phyloP scores from a whole-genome alignment of 495 filamentous ascomycete genomes.

The Penicillium salamii region DNA sequence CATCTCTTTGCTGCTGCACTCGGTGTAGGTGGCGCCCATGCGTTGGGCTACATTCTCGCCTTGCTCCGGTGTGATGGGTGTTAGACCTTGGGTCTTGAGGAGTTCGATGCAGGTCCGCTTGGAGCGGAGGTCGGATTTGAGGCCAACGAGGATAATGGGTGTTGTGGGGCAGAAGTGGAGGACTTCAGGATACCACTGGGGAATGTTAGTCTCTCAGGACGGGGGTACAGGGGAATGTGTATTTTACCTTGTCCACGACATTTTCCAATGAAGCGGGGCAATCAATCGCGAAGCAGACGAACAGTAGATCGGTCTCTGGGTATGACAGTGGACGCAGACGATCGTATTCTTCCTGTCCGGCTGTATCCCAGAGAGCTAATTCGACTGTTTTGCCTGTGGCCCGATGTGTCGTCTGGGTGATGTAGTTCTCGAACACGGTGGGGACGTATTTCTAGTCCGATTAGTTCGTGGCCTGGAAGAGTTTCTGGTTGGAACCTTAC shows the following conservation, averaged over 20 bases:
- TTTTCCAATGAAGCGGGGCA: conserved; percentile 98
- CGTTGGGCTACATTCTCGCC: conserved; percentile 80
- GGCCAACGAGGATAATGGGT: conserved; percentile 87
- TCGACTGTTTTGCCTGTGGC: conserved; percentile 89
- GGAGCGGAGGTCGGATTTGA: conserved; percentile 92
- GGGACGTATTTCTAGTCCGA: conserved; percentile 90
- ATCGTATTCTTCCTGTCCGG: conserved; percentile 98
- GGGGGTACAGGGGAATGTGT: not conserved
- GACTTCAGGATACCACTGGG: conserved; percentile 97
- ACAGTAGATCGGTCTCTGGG: conserved; percentile 94
- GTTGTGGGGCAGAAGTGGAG: conserved; percentile 98
- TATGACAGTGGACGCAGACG: conserved; percentile 92
- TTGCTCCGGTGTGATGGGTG: conserved; percentile 88
- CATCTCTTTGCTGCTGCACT: conserved; percentile 98
- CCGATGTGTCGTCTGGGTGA: conserved; percentile 88
- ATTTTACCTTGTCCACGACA: conserved; percentile 91
- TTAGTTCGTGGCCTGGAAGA: not conserved
- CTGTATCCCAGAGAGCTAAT: conserved; percentile 96
- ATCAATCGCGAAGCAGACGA: conserved; percentile 99
- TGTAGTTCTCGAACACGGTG: conserved; percentile 99
- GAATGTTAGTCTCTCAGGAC: conserved; percentile 6
- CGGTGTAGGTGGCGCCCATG: conserved; percentile 94
- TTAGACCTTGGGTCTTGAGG: conserved; percentile 94
- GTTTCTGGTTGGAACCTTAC: conserved; percentile 41
- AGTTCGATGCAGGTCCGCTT: conserved; percentile 97